phyloP scores from a whole-genome alignment of 2,329 filamentous ascomycete genomes.

The Nothophoma quercina region DNA sequence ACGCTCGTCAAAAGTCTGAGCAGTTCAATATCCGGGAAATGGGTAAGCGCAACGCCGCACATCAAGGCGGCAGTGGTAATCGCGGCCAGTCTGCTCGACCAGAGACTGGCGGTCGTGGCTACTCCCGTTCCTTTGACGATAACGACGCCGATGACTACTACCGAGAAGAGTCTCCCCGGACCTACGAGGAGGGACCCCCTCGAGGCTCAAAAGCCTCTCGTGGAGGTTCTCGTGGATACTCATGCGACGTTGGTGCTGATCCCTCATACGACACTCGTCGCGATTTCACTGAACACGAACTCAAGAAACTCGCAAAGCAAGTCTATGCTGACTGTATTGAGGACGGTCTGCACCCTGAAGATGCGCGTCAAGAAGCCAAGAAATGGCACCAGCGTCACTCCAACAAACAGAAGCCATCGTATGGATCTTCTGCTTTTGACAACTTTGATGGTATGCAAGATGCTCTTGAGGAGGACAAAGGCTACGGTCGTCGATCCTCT shows the following conservation, averaged over 20 bases:
- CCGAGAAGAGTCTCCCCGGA: too few relatives aligned
- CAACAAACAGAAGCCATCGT: background rate
- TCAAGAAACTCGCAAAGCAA: background rate
- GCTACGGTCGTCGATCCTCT: background rate
- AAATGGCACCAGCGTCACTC: background rate
- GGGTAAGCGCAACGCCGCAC: too few relatives aligned
- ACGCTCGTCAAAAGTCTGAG: background rate
- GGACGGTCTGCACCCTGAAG: background rate
- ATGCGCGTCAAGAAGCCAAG: background rate
- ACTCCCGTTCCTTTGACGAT: too few relatives aligned
- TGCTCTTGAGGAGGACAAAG: background rate
- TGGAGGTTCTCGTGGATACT: too few relatives aligned
- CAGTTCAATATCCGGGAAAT: too few relatives aligned
- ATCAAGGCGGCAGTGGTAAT: background rate
- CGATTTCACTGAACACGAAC: background rate
- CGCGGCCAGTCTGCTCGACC: background rate
- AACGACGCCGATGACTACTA: too few relatives aligned
- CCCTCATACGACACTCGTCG: background rate
- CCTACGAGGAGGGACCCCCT: too few relatives aligned
- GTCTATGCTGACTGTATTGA: background rate
- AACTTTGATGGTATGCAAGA: background rate
- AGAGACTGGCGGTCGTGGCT: background rate
- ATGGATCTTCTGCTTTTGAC: background rate
- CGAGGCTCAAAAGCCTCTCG: too few relatives aligned
- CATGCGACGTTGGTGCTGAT: background rate